A percentile compares a stretch with the other conserved stretches of the same genome.
phyloP scores from a whole-genome alignment of 202 grass and related monocot species.

The Zoysia matrella region DNA sequence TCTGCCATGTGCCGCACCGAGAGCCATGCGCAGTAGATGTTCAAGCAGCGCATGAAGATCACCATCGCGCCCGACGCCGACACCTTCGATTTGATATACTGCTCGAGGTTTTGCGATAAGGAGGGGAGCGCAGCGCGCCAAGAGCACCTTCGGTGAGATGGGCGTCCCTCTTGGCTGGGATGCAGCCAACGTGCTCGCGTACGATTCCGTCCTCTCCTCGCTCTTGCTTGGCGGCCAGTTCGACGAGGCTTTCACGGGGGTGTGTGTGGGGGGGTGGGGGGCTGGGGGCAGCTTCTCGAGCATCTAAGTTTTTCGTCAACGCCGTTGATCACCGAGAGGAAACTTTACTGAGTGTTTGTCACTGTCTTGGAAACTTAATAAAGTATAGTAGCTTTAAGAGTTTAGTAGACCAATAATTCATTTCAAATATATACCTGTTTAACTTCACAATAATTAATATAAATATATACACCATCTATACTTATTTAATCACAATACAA shows the following conservation, averaged over 20 bases:
- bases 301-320: too few species aligned
- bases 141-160: slow-evolving; percentile 78
- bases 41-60: slow-evolving; percentile 55
- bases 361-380: too few species aligned
- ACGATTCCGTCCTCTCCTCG: slow-evolving; percentile 75
- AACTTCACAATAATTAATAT: too few species aligned
- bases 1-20: slow-evolving; percentile 49
- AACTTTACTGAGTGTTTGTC: too few species aligned
- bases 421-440: too few species aligned
- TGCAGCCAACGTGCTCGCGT: slow-evolving; percentile 43
- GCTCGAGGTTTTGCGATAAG: slow-evolving; percentile 77
- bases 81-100: slow-evolving; percentile 49
- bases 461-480: too few species aligned
- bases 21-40: slow-evolving; percentile 49
- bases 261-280: too few species aligned
- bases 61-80: slow-evolving; percentile 58
- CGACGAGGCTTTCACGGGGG: slow-evolving; percentile 56
- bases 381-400: too few species aligned
- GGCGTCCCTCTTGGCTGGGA: slow-evolving; percentile 69
- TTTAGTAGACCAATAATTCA: too few species aligned
- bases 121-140: slow-evolving; percentile 58
- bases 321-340: too few species aligned
- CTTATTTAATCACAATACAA: too few species aligned
- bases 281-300: too few species aligned
- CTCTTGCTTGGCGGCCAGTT: slow-evolving; percentile 52